Evolutionary conservation across 2,329 filamentous ascomycete genomes (phyloP).

Genomic region (Aspergillus calidoustus): DNA sequence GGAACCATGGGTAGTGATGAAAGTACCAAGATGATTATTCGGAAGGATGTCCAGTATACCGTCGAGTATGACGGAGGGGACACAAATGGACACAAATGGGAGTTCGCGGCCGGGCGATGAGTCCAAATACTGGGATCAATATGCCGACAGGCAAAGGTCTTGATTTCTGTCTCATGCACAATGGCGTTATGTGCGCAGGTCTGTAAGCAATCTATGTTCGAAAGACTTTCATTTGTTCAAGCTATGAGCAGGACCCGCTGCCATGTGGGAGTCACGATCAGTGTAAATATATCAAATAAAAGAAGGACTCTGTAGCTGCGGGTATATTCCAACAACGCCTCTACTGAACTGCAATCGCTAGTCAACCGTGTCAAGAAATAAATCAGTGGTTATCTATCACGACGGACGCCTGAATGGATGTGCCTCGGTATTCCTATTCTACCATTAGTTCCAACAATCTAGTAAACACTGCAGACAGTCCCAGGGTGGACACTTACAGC

Average conservation of each 20-base stretch:
- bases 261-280: neutral
- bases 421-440: slow-evolving; percentile 44
- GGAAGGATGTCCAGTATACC: slow-evolving; percentile 39
- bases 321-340: neutral
- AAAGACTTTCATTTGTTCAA: neutral
- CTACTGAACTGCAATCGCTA: neutral
- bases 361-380: slow-evolving; percentile 7
- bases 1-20: slow-evolving; percentile 22
- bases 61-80: slow-evolving; percentile 30
- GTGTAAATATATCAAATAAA: neutral
- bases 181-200: neutral
- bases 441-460: slow-evolving; percentile 1
- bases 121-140: neutral
- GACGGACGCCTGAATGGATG: slow-evolving; percentile 42
- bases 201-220: neutral
- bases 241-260: neutral
- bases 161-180: neutral
- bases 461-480: neutral
- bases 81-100: neutral
- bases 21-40: slow-evolving; percentile 37
- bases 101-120: neutral
- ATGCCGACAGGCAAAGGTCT: neutral
- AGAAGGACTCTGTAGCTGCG: neutral
- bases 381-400: neutral
- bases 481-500: slow-evolving; percentile 35